Conservation (phyloP, 331 rosid species). For the Telfairia occidentalis region DNA sequence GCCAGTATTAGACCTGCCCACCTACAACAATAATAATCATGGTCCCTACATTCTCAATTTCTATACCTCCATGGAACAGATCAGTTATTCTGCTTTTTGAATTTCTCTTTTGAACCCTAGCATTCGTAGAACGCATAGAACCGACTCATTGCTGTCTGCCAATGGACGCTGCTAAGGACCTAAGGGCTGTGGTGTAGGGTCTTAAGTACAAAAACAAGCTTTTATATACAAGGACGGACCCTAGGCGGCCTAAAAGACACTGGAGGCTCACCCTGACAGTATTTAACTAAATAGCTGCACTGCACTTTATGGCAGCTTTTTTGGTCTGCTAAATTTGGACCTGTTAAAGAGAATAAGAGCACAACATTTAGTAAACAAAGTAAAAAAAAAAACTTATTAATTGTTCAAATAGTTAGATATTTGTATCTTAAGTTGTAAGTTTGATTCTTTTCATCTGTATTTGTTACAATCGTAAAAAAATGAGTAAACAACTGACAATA, state of each 20-base stretch:
- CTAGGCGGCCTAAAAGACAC: neutral
- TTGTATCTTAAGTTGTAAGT: too few species aligned
- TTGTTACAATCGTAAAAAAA: too few species aligned
- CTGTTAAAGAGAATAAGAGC: neutral
- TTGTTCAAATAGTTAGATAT: too few species aligned
- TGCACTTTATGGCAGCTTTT: conserved; percentile 5
- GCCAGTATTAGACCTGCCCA: neutral
- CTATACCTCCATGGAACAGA: neutral
- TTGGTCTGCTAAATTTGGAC: neutral
- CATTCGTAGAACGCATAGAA: neutral
- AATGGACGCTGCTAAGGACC: neutral
- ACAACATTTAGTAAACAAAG: neutral
- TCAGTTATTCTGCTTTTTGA: neutral
- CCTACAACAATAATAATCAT: neutral
- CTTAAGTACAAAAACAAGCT: neutral
- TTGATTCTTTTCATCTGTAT: too few species aligned
- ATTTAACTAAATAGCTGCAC: neutral
- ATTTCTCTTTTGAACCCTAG: neutral
- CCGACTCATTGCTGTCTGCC: neutral
- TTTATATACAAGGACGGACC: neutral
- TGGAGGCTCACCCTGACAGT: conserved; percentile 7
- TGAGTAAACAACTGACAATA: too few species aligned
- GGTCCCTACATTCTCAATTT: conserved; percentile 3
- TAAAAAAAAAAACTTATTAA: too few species aligned
- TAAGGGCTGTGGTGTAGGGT: conserved; percentile 12